Conservation (phyloP, 805 yeast species). For the Zygoascus biomembranicola region DNA sequence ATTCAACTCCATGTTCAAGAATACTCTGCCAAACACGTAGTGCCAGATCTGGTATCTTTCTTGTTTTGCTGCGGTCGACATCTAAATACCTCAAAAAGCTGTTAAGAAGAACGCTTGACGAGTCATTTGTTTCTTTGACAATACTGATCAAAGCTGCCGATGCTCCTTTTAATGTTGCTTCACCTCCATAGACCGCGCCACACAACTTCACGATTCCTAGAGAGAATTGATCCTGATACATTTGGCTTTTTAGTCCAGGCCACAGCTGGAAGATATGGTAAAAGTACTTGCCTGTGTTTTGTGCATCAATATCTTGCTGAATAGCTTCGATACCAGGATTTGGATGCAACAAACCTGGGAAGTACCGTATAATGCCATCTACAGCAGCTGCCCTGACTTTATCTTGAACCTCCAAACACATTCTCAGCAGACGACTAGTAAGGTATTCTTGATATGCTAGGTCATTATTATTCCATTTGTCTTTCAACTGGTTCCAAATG, state of each 20-base stretch:
- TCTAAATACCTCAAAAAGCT: background rate
- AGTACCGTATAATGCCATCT: constrained; percentile 27
- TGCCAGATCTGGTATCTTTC: background rate
- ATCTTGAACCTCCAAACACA: constrained; percentile 59
- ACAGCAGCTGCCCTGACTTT: constrained; percentile 40
- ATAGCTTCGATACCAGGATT: background rate
- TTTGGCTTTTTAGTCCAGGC: background rate
- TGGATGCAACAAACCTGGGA: background rate
- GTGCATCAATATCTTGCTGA: background rate
- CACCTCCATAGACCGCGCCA: background rate
- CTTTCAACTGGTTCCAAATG: constrained; percentile 13
- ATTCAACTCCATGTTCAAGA: background rate
- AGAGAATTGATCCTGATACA: background rate
- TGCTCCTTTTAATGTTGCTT: background rate
- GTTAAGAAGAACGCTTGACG: background rate
- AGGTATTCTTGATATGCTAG: background rate
- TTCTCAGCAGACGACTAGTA: constrained; percentile 35
- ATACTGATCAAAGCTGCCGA: background rate
- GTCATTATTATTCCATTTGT: constrained; percentile 3
- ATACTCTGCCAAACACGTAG: background rate
- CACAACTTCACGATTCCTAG: background rate
- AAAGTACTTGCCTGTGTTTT: background rate
- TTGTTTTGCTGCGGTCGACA: background rate
- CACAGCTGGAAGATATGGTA: background rate
- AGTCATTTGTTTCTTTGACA: background rate